Conservation (phyloP, 2,329 filamentous ascomycete genomes). For the Diplodia seriata region DNA sequence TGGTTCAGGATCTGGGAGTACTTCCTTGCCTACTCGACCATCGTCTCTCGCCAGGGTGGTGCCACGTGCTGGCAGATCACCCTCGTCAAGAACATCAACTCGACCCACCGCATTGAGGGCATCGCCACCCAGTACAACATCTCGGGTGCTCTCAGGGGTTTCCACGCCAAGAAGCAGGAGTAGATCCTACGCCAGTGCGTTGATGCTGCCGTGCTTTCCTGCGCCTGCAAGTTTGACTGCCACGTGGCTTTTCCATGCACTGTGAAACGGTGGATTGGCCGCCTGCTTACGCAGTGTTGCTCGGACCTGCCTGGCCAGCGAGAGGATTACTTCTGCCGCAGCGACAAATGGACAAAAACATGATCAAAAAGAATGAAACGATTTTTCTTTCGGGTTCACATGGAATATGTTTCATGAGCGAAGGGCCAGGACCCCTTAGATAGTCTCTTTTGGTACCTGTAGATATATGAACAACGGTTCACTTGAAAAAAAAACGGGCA, state of each 20-base stretch:
- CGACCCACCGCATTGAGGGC: conserved; percentile 80
- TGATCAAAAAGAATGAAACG: conserved; percentile 8
- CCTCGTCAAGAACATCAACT: conserved; percentile 89
- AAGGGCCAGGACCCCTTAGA: conserved; percentile 2
- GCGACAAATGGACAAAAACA: conserved; percentile 6
- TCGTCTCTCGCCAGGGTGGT: conserved; percentile 80
- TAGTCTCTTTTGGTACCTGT: conserved; percentile 18
- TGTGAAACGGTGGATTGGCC: too few species aligned
- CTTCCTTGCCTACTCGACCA: conserved; percentile 86
- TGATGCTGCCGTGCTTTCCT: conserved; percentile 13
- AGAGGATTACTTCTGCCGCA: conserved; percentile 1
- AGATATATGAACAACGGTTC: conserved; percentile 6
- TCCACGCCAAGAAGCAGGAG: conserved; percentile 46
- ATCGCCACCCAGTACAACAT: conserved; percentile 73
- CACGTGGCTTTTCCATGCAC: not conserved
- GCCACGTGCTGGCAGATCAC: conserved; percentile 89
- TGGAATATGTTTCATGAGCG: conserved; percentile 3
- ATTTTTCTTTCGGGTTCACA: conserved; percentile 13
- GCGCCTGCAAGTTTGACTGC: not conserved
- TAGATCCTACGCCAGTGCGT: not conserved
- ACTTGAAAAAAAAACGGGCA: not conserved
- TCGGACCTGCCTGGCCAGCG: not conserved
- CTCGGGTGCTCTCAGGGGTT: conserved; percentile 66
- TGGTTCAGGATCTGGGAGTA: conserved; percentile 98
- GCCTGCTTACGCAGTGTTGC: not conserved